Evolutionary conservation across 768 basidiomycete genomes (phyloP).

Genomic region (Mycena vulgaris): DNA sequence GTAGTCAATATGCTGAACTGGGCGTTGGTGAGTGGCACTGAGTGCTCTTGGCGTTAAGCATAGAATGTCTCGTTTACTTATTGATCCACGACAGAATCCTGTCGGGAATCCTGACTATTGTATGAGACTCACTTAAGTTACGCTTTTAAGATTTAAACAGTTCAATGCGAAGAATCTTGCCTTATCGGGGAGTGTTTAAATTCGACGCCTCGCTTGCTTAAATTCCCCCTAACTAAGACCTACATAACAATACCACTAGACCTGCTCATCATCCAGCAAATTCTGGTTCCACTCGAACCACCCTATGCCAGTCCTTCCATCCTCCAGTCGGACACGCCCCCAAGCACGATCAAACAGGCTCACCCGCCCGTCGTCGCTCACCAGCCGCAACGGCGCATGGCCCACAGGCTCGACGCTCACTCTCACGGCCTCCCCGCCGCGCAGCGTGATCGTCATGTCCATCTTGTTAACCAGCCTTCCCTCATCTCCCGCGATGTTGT

Average conservation of each 20-base stretch:
- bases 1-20: too few relatives aligned
- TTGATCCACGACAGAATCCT: too few relatives aligned
- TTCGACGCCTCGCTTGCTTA: too few relatives aligned
- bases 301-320: conserved; percentile 19
- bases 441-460: conserved; percentile 17
- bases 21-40: too few relatives aligned
- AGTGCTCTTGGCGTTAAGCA: too few relatives aligned
- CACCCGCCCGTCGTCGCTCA: conserved; percentile 20
- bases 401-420: conserved; percentile 20
- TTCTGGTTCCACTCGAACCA: conserved; percentile 23
- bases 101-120: too few relatives aligned
- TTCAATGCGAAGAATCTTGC: too few relatives aligned
- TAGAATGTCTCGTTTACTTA: too few relatives aligned
- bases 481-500: conserved; percentile 11
- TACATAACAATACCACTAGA: not conserved
- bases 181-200: too few relatives aligned
- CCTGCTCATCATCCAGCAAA: conserved; percentile 17
- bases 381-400: conserved; percentile 21
- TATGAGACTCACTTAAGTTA: too few relatives aligned
- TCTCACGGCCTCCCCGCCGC: conserved; percentile 19
- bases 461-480: conserved; percentile 11
- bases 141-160: too few relatives aligned
- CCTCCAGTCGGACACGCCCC: conserved; percentile 18
- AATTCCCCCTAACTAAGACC: too few relatives aligned
- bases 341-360: conserved; percentile 21